Evolutionary conservation across 768 basidiomycete genomes (phyloP).

Genomic region (Suillus variegatus): DNA sequence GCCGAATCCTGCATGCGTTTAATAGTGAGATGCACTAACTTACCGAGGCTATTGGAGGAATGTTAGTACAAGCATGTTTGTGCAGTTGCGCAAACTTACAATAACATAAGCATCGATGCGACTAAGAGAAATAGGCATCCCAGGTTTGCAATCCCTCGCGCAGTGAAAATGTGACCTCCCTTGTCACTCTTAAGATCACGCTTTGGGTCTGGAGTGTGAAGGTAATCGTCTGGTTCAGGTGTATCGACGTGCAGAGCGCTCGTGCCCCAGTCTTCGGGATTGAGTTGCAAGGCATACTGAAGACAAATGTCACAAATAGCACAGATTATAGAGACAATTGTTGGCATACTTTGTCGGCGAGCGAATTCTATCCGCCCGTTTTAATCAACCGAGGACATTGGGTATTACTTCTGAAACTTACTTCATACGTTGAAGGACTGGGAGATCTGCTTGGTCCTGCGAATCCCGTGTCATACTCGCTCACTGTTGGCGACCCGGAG

Average conservation of each 20-base stretch:
- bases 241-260: constrained; percentile 41
- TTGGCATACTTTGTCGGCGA: constrained; percentile 26
- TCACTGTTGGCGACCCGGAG: constrained; percentile 20
- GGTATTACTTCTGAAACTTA: constrained; percentile 14
- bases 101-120: constrained; percentile 47
- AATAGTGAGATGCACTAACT: not conserved
- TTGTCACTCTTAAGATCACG: constrained; percentile 55
- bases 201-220: constrained; percentile 64
- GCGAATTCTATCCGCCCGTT: constrained; percentile 23
- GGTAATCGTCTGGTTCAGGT: constrained; percentile 61
- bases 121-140: constrained; percentile 65
- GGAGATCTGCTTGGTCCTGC: constrained; percentile 20
- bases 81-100: constrained; percentile 43
- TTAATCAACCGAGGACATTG: not conserved
- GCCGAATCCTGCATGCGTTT: not conserved
- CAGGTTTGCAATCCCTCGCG: constrained; percentile 64
- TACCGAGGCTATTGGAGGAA: constrained; percentile 11
- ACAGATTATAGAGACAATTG: not conserved
- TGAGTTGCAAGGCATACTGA: constrained; percentile 41
- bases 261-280: constrained; percentile 53
- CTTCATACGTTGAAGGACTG: constrained; percentile 30
- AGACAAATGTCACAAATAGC: not conserved
- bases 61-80: not conserved
- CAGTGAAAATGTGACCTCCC: constrained; percentile 60
- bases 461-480: constrained; percentile 18